Base-by-base conservation (phyloP, 495 filamentous ascomycete species). In the Xanthoparmelia taractica region DNA sequence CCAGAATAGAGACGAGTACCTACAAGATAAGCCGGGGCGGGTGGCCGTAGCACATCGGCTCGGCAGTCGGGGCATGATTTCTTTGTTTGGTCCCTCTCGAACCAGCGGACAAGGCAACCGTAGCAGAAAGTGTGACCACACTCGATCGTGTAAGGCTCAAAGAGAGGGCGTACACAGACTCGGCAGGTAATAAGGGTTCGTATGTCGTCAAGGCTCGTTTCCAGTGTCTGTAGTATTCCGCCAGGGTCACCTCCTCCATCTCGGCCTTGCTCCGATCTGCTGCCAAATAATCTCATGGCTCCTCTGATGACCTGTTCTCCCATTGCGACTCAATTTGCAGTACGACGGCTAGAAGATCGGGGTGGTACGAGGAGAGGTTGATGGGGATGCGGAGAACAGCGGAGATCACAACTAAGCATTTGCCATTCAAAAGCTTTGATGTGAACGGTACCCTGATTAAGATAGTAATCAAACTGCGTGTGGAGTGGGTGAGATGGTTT, bases 121-220 rank as follows among this genome's bases (percentile, higher is more conserved):
- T 90, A 90, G 71, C 87, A 90, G 68, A 88, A 90, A 7, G 87
- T 88, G 73, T 90, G 87, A 1, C 87, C 87, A 67, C 87, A 90
- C 47, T 82, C 79, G 47, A 88, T 80, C 25, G 80, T 86, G 71
- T 85, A 90, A 11, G 87, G 87, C 67, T 90, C 87, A 74, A 87
- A 90, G 17, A 90, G 75, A 37, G 87, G 80, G 27, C 83, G 78
- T 43, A 86, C 80, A 65, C 87, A 90, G 58, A 90, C 85, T 58
- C 85, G 84, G 72, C 87, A 90, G 58, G 82, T 84, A 66, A 87
- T 59, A 17, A 81, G 69, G 29, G 62, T 67, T 45, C 80, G 74
- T 54, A 83, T 72, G 62, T 80, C 78, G 61, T 81, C 77, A 17
- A 83, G 69, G 67, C 80, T 79, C 5, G 74, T 75, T 66, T 83